Percentiles rank a stretch among this genome's conserved stretches.
These are phyloP conservation scores for Cyclotella choctawhatcheeana DNA, from an alignment of 108 stramenopile genomes.

Conservation along the genomic window DNA sequence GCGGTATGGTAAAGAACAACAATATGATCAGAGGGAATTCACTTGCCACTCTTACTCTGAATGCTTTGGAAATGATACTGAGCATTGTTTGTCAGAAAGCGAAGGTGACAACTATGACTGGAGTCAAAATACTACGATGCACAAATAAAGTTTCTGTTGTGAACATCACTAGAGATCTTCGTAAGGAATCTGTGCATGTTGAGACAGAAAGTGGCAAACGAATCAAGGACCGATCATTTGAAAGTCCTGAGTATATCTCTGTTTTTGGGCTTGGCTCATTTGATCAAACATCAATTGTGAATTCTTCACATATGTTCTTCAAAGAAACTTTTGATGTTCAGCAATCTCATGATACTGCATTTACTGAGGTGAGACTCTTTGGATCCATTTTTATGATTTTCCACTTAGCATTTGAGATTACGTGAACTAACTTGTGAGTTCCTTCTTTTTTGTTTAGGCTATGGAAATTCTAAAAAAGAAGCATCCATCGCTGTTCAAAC, in stretches of 20 bases:
- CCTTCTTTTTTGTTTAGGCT: neutral
- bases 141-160: conserved; percentile 21
- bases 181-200: conserved; percentile 13
- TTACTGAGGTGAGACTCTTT: conserved; percentile 23
- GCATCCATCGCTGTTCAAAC: conserved; percentile 31
- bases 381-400: too few relatives aligned
- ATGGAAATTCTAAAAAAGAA: conserved; percentile 21
- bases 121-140: conserved; percentile 29
- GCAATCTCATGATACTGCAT: conserved; percentile 23
- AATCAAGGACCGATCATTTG: conserved; percentile 63
- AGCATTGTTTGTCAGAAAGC: conserved; percentile 33
- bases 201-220: conserved; percentile 17
- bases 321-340: conserved; percentile 22
- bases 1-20: conserved; percentile 32
- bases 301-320: conserved; percentile 39
- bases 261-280: conserved; percentile 51
- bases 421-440: neutral
- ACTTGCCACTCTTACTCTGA: conserved; percentile 62
- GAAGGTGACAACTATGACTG: conserved; percentile 20
- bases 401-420: neutral
- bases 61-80: conserved; percentile 52
- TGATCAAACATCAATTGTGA: conserved; percentile 14
- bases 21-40: conserved; percentile 54
- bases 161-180: conserved; percentile 9
- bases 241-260: conserved; percentile 69